A percentile compares a stretch with the other conserved stretches of the same genome.
These are phyloP conservation scores for Rhytidiadelphus loreus DNA, from an alignment of 225 moss, liverwort and hornwort genomes.

Conservation along the genomic window DNA sequence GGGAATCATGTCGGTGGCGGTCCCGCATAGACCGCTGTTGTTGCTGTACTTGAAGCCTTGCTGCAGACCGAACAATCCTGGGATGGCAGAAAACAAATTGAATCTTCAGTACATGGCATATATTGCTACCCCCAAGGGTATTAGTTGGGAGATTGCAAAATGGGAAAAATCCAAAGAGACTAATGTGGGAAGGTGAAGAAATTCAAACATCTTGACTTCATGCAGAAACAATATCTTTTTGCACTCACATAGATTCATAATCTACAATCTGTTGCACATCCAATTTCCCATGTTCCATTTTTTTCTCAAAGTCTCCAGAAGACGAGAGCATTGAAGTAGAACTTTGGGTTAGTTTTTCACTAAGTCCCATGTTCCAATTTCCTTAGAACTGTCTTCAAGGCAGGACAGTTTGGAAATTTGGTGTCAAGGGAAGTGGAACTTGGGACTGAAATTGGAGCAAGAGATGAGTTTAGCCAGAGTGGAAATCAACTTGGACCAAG, in stretches of 20 bases:
- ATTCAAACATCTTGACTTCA: neutral
- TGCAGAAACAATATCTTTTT: neutral
- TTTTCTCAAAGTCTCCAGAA: neutral
- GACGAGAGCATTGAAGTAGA: neutral
- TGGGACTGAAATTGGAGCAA: neutral
- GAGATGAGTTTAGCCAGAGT: neutral
- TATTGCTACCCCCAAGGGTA: neutral
- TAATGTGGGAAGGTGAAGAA: neutral
- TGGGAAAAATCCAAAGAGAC: neutral
- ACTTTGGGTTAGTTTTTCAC: neutral
- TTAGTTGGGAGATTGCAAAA: neutral
- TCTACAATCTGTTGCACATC: neutral
- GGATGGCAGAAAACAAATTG: neutral
- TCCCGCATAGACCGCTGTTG: conserved; percentile 35
- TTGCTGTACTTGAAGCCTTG: conserved; percentile 31
- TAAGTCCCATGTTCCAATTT: neutral
- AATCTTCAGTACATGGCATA: neutral
- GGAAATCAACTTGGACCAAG: neutral
- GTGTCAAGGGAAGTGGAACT: neutral
- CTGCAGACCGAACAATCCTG: conserved; percentile 19
- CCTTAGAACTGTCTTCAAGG: neutral
- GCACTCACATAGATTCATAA: neutral
- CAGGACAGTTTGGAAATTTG: neutral
- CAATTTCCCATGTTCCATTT: neutral
- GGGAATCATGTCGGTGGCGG: neutral